A percentile compares a stretch with the other conserved stretches of the same genome.
Evolutionary conservation across 2,329 filamentous ascomycete genomes (phyloP).

Genomic region (Pseudogymnoascus sp.): DNA sequence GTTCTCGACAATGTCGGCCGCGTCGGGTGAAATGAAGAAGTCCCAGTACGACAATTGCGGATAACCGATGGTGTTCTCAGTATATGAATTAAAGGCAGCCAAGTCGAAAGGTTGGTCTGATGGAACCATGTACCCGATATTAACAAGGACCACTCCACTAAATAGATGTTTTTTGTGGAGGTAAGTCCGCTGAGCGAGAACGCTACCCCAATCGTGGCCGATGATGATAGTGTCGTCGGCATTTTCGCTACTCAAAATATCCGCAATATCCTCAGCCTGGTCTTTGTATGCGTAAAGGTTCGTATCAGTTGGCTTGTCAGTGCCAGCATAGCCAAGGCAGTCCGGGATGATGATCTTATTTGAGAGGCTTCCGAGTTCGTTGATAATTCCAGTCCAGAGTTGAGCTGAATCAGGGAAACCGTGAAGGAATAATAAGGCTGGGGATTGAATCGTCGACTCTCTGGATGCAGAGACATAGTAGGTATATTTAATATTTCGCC

Average conservation of each 20-base stretch:
- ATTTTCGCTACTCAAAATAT: constrained; percentile 35
- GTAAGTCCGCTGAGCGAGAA: constrained; percentile 34
- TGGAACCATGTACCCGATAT: constrained; percentile 35
- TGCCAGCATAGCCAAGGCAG: constrained; percentile 33
- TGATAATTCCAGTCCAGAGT: constrained; percentile 30
- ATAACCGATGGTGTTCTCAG: constrained; percentile 31
- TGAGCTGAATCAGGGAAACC: constrained; percentile 38
- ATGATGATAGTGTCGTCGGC: constrained; percentile 33
- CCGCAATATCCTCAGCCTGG: constrained; percentile 33
- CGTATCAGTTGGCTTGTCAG: constrained; percentile 24
- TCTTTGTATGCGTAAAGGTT: constrained; percentile 30
- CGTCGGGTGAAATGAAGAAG: constrained; percentile 36
- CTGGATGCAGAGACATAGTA: background rate
- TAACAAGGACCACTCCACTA: constrained; percentile 36
- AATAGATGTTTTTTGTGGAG: constrained; percentile 35
- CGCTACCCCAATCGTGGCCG: constrained; percentile 44
- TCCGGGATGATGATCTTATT: constrained; percentile 36
- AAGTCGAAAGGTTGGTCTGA: constrained; percentile 30
- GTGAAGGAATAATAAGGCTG: constrained; percentile 39
- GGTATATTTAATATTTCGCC: background rate
- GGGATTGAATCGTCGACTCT: background rate
- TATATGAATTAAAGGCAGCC: constrained; percentile 28
- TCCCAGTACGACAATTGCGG: constrained; percentile 38
- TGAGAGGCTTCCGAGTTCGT: constrained; percentile 14
- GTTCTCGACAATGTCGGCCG: constrained; percentile 30